phyloP scores from a whole-genome alignment of 2,329 filamentous ascomycete genomes.

The Paecilomyces dactylethromorphus region DNA sequence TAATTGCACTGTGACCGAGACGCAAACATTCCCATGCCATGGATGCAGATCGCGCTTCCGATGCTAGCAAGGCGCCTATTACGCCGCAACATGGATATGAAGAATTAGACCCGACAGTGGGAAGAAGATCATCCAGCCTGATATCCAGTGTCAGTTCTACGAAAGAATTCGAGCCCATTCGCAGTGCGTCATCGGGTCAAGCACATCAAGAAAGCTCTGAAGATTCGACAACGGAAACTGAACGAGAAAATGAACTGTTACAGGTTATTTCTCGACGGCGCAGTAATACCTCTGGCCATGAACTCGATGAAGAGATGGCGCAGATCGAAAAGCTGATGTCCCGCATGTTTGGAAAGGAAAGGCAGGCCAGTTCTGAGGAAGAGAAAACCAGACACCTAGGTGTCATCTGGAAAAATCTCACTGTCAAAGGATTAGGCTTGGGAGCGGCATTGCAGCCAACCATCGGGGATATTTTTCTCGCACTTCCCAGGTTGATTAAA shows the following conservation, averaged over 20 bases:
- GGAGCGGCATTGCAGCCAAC: slow-evolving; percentile 57
- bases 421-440: slow-evolving; percentile 62
- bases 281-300: slow-evolving; percentile 15
- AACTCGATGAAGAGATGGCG: slow-evolving; percentile 19
- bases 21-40: not conserved
- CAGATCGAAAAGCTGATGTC: slow-evolving; percentile 51
- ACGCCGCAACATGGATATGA: not conserved
- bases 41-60: not conserved
- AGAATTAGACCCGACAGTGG: not conserved
- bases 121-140: not conserved
- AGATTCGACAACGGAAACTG: not conserved
- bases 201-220: not conserved
- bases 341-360: slow-evolving; percentile 61
- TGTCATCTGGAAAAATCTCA: slow-evolving; percentile 63
- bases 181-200: slow-evolving; percentile 3
- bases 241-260: slow-evolving; percentile 10
- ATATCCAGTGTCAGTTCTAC: not conserved
- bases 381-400: slow-evolving; percentile 64
- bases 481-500: slow-evolving; percentile 41
- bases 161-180: slow-evolving; percentile 7
- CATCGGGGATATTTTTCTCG: slow-evolving; percentile 50
- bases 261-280: slow-evolving; percentile 19
- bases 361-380: slow-evolving; percentile 61
- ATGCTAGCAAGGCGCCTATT: not conserved
- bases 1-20: not conserved